phyloP scores from a whole-genome alignment of 345 rosid genomes.

The Crucihimalaya himalaica region DNA sequence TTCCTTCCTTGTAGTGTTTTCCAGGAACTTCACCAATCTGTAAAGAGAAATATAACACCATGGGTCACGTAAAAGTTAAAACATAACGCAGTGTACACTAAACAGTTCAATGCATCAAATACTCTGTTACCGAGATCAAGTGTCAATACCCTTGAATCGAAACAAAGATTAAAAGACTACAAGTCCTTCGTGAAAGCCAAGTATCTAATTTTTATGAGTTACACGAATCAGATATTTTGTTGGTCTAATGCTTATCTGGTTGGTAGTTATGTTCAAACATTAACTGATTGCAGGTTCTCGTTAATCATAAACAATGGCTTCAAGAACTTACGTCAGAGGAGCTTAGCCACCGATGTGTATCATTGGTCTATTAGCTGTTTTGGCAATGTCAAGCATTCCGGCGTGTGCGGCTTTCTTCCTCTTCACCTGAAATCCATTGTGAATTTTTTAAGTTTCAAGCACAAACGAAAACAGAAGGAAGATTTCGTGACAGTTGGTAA shows the following conservation, averaged over 20 bases:
- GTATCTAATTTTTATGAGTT: background rate
- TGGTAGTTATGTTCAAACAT: background rate
- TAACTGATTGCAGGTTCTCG: background rate
- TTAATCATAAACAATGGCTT: slow-evolving; percentile 4
- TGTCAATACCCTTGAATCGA: background rate
- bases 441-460: background rate
- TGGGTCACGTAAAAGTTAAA: background rate
- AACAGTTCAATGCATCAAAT: background rate
- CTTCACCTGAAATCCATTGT: slow-evolving; percentile 56
- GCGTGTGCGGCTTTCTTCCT: slow-evolving; percentile 79
- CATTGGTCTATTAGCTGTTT: slow-evolving; percentile 83
- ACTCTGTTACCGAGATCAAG: background rate
- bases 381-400: slow-evolving; percentile 86
- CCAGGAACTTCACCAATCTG: slow-evolving; percentile 23
- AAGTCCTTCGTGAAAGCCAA: background rate
- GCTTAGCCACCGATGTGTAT: slow-evolving; percentile 78
- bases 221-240: background rate
- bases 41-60: background rate
- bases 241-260: slow-evolving; percentile 9
- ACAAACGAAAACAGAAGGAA: slow-evolving; percentile 13
- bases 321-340: slow-evolving; percentile 1
- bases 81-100: background rate
- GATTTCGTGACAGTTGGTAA: background rate
- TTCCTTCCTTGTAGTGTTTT: slow-evolving; percentile 13
- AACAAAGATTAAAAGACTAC: background rate